Base-by-base conservation (phyloP, 2,329 filamentous ascomycete genomes). In the Cercospora zeina region DNA sequence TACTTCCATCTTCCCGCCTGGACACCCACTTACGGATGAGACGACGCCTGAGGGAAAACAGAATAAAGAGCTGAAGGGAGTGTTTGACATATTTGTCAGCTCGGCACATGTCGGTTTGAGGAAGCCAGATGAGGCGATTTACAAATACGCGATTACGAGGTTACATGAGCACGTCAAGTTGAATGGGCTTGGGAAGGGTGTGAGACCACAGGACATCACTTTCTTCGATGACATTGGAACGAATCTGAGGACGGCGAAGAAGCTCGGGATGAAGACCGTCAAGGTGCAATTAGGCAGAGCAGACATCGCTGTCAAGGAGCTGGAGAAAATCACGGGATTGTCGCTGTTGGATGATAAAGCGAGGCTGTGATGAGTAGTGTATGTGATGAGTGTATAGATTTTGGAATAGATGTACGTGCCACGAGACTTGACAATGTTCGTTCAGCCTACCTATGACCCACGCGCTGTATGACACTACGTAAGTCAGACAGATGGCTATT, bases 201-300 rank as follows among this genome's bases (percentile, higher is more conserved):
- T 96, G 8, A 75, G 78, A 60, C 78, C 88, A 0, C 78, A 79
- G 0, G 91, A 97, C 59, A 80, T 97, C 49, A 77, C 96, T 4
- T 99, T 99, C 74, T 77, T 97, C 54, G 95, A 97, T 74, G 93
- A 97, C 70, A 96, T 99, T 74, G 95, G 95, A 1, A 87, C 93
- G 76, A 99, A 99, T 74, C 76, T 97, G 62, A 95, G 93, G 80
- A 88, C 83, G 49, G 95, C 87, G 0, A 89, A 82, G 76, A 82
- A 82, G 54, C 79, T 87, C 21, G 93, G 93, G 0, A 88, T 97
- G 75, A 78, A 82, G 60, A 97, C 93, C 0, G 83, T 97, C 67
- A 96, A 93, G 77, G 95, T 97, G 1, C 80, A 84, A 8, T 77
- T 97, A 30, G 93, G 93, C 1, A 86, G 83, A 74, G 86, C 89